Conservation (phyloP, 306 rosid genomes). For the Rubus idaeus region DNA sequence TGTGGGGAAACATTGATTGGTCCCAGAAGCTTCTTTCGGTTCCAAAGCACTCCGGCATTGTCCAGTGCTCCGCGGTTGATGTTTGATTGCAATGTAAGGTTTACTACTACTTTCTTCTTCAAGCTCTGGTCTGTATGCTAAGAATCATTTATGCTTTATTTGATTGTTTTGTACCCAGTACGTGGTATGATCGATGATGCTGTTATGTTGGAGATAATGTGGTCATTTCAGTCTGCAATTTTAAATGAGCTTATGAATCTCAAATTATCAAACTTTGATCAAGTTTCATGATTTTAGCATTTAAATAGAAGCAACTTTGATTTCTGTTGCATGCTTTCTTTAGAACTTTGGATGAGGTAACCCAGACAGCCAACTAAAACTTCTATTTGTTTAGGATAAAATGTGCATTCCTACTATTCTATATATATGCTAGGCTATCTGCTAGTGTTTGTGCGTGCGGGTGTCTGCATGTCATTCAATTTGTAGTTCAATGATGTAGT, state of each 20-base stretch:
- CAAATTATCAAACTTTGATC: not conserved
- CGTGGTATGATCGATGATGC: not conserved
- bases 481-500: not conserved
- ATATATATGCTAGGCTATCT: not conserved
- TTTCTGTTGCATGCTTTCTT: not conserved
- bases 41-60: constrained; percentile 7
- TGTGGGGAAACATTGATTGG: constrained; percentile 11
- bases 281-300: not conserved
- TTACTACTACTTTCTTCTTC: not conserved
- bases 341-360: not conserved
- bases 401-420: not conserved
- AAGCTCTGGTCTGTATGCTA: too few relatives aligned
- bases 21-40: constrained; percentile 11
- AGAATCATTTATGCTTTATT: too few relatives aligned
- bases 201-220: not conserved
- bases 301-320: not conserved
- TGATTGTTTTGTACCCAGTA: not conserved
- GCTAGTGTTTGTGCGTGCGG: too few relatives aligned
- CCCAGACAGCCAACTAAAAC: too few relatives aligned
- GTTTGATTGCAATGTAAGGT: not conserved
- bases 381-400: not conserved
- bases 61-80: constrained; percentile 12
- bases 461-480: not conserved
- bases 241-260: not conserved
- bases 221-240: too few relatives aligned